Percentiles rank a stretch among this genome's conserved stretches.
Conservation (phyloP, 1,284 basidiomycete genomes). For the Cutaneotrichosporon cavernicola region DNA sequence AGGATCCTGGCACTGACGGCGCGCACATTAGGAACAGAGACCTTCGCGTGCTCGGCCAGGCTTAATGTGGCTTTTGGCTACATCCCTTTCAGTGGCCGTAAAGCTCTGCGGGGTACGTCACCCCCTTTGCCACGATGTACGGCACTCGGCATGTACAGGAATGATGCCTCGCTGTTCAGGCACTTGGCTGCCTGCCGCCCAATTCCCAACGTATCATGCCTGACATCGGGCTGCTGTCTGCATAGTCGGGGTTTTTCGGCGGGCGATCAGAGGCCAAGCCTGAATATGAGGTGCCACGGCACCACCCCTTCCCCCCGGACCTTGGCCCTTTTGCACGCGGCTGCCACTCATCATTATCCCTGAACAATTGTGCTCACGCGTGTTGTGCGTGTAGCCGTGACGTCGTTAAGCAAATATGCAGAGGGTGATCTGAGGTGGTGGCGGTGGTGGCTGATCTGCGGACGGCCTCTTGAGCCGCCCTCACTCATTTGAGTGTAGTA, state of each 20-base stretch:
- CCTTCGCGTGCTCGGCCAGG: background rate
- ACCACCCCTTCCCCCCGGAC: background rate
- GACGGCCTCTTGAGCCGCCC: background rate
- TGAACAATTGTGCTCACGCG: background rate
- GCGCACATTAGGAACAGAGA: background rate
- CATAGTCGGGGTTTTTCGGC: too few relatives aligned
- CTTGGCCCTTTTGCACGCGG: background rate
- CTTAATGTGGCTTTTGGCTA: background rate
- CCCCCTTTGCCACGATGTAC: background rate
- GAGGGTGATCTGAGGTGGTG: background rate
- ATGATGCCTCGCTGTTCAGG: background rate
- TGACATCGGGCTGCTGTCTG: too few relatives aligned
- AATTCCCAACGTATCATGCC: too few relatives aligned
- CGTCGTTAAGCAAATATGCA: too few relatives aligned
- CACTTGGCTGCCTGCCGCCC: background rate
- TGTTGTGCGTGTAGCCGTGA: background rate
- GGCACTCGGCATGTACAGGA: background rate
- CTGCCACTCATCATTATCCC: background rate
- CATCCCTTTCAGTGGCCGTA: background rate
- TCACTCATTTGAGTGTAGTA: background rate
- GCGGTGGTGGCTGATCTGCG: background rate
- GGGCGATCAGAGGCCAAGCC: too few relatives aligned
- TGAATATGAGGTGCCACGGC: too few relatives aligned
- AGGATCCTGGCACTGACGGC: background rate
- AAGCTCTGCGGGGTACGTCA: background rate